These are phyloP conservation scores for Porcisia hertigi DNA, from an alignment of 208 protist species.

Conservation along the genomic window DNA sequence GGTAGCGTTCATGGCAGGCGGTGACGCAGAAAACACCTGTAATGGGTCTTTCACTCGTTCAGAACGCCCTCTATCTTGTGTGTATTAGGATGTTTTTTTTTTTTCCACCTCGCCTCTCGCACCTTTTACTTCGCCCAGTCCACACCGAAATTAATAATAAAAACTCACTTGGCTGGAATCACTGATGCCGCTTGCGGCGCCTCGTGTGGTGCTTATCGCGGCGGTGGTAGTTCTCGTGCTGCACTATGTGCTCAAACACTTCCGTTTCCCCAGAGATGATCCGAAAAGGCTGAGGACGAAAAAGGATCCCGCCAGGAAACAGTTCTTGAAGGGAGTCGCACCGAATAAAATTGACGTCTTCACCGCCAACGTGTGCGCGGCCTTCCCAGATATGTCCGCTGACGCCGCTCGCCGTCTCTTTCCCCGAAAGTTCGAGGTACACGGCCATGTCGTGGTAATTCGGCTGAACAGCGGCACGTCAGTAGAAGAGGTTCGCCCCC, in stretches of 20 bases:
- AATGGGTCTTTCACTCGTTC: background rate
- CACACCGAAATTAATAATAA: background rate
- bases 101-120: background rate
- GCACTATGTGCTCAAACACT: constrained; percentile 7
- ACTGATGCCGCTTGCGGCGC: background rate
- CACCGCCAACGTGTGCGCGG: constrained; percentile 25
- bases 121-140: background rate
- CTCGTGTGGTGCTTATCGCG: constrained; percentile 14
- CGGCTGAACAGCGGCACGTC: constrained; percentile 59
- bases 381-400: constrained; percentile 14
- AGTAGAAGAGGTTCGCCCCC: constrained; percentile 37
- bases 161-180: background rate
- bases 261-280: background rate
- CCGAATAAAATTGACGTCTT: constrained; percentile 66
- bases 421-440: constrained; percentile 76
- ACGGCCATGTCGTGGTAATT: constrained; percentile 85
- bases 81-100: background rate
- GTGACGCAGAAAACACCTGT: background rate
- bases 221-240: constrained; percentile 8
- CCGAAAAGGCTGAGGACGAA: background rate
- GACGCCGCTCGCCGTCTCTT: constrained; percentile 43
- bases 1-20: background rate
- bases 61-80: background rate
- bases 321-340: constrained; percentile 20
- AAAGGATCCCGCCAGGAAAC: background rate